phyloP scores from a whole-genome alignment of 2,329 filamentous ascomycete species.

The Aspergillus flavus region DNA sequence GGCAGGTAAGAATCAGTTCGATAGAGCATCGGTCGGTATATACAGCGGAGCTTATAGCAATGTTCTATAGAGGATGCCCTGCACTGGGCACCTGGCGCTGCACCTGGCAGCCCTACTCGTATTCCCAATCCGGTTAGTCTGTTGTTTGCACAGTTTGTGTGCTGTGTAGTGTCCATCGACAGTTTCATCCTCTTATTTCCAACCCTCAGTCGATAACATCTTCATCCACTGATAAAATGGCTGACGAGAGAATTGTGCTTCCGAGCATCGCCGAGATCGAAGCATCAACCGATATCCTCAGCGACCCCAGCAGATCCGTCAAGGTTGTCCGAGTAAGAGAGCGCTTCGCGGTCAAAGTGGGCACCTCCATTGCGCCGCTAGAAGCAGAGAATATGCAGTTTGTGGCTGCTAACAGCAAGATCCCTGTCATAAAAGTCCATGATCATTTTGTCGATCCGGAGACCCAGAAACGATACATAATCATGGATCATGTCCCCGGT shows the following conservation, averaged over 20 bases:
- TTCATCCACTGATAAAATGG: too few relatives aligned
- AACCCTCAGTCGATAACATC: too few relatives aligned
- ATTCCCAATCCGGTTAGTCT: too few relatives aligned
- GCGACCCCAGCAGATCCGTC: slow-evolving; percentile 14
- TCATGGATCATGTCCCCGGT: slow-evolving; percentile 20
- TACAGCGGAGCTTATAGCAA: slow-evolving; percentile 6
- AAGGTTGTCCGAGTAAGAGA: slow-evolving; percentile 24
- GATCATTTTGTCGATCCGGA: slow-evolving; percentile 15
- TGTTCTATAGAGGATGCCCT: background rate
- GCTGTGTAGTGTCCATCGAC: too few relatives aligned
- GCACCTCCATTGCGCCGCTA: slow-evolving; percentile 14
- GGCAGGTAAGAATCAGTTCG: background rate
- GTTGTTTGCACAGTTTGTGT: too few relatives aligned
- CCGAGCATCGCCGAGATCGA: slow-evolving; percentile 23
- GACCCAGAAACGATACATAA: slow-evolving; percentile 19
- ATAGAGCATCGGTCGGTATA: slow-evolving; percentile 3
- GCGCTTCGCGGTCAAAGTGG: slow-evolving; percentile 24
- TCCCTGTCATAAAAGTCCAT: slow-evolving; percentile 16
- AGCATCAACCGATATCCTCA: slow-evolving; percentile 20
- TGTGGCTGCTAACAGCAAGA: slow-evolving; percentile 18
- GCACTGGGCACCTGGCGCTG: too few relatives aligned
- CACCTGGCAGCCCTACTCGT: too few relatives aligned
- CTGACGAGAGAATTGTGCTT: background rate
- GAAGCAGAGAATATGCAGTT: slow-evolving; percentile 26
- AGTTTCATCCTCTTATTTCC: too few relatives aligned